A percentile compares a stretch with the other conserved stretches of the same genome.
Evolutionary conservation across 768 basidiomycete genomes (phyloP).

Genomic region (Suillus brevipes): DNA sequence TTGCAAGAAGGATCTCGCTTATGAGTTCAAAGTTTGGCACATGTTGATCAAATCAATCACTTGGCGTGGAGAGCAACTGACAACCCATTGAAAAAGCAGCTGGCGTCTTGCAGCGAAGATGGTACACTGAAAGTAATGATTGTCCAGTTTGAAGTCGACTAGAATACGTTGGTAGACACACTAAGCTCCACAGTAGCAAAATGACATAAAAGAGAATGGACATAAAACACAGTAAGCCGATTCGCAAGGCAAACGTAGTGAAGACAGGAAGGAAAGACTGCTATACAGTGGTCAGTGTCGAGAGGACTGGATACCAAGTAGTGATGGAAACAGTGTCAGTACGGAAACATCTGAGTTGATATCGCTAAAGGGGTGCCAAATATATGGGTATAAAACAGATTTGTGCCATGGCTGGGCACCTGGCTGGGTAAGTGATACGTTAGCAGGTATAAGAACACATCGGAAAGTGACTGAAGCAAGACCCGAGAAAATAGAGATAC

Average conservation of each 20-base stretch:
- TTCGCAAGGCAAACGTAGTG: constrained; percentile 19
- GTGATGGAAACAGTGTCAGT: constrained; percentile 37
- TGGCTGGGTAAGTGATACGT: constrained; percentile 47
- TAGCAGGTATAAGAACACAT: constrained; percentile 45
- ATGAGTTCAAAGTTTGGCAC: constrained; percentile 54
- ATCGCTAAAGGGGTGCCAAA: constrained; percentile 46
- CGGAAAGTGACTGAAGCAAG: constrained; percentile 33
- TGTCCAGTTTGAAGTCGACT: constrained; percentile 52
- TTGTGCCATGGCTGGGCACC: constrained; percentile 32
- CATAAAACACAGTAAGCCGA: constrained; percentile 11
- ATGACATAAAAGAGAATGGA: constrained; percentile 6
- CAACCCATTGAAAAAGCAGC: constrained; percentile 38
- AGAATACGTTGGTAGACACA: constrained; percentile 34
- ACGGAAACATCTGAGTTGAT: constrained; percentile 62
- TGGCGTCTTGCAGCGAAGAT: constrained; percentile 93
- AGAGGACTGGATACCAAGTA: constrained; percentile 43
- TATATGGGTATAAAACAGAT: constrained; percentile 72
- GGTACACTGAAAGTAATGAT: constrained; percentile 80
- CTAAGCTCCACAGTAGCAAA: constrained; percentile 3
- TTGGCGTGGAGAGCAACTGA: constrained; percentile 72
- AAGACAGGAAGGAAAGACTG: constrained; percentile 28
- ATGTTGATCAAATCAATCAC: constrained; percentile 77
- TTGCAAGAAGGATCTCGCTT: constrained; percentile 2
- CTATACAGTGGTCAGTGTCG: constrained; percentile 67
- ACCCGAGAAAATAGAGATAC: constrained; percentile 78